Evolutionary conservation across 2,329 filamentous ascomycete genomes (phyloP), one percentile per base, ranked within the genome.

Genomic region (Dactylonectria macrodidyma): DNA sequence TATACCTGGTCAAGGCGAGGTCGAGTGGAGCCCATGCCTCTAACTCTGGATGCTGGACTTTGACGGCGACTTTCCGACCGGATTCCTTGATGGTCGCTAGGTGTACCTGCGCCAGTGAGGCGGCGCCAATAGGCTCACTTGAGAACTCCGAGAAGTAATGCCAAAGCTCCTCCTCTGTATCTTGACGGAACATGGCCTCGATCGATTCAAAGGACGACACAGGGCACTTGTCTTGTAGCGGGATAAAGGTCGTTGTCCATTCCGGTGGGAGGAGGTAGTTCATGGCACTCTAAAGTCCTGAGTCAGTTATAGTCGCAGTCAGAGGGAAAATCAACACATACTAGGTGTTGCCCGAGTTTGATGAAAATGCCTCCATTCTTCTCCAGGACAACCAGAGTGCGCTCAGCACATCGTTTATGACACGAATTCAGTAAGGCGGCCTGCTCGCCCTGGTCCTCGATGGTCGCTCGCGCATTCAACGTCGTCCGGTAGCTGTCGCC

Each of bases 361-460:
- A 99, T 98, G 76, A 98, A 99, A 71, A 99, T 97, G 33, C 95
- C 97, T 30, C 97, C 96, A 81, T 98, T 98, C 85, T 93, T 94
- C 86, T 99, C 96, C 71, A 98, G 84, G 2, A 97, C 95, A 65
- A 87, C 88, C 48, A 98, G 84, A 1, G 96, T 98, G 69, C 96
- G 90, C 76, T 94, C 89, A 34, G 96, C 96, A 83, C 96, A 99
- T 81, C 96, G 89, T 79, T 97, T 92, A 81, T 99, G 96, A 78
- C 96, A 98, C 70, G 91, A 91, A 73, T 90, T 92, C 59, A 99
- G 84, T 44, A 92, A 81, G n/a, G 82, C 85, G n/a, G 88, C 84
- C 77, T 90, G 89, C 79, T 94, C 89, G 59, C 89, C 87, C 46
- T 88, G 85, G 68, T 93, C 88, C 22, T 90, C 85, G 47, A 83